Conservation (phyloP, 1,284 basidiomycete species). For the Gastroboletus turbinatus region DNA sequence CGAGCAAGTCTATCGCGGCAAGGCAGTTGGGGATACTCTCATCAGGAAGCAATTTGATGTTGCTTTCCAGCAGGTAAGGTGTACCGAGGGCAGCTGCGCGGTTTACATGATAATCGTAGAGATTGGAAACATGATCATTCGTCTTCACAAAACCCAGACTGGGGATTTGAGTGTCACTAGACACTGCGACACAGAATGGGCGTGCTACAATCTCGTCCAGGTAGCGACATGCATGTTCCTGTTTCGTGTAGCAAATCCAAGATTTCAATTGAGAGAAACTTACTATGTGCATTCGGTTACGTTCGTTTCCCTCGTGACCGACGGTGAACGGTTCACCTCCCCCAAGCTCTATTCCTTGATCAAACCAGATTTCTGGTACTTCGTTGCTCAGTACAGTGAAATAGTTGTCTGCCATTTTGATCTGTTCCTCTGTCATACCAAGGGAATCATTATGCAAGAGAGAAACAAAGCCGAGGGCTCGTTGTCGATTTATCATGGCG, state of each 20-base stretch:
- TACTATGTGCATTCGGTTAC: conserved; percentile 61
- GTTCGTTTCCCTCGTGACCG: conserved; percentile 53
- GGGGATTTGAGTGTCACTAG: background rate
- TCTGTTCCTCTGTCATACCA: conserved; percentile 48
- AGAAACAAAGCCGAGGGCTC: conserved; percentile 47
- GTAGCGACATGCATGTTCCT: conserved; percentile 30
- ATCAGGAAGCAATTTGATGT: conserved; percentile 47
- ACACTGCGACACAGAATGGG: background rate
- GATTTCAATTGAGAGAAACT: conserved; percentile 27
- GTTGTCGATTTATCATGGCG: conserved; percentile 47
- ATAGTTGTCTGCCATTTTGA: conserved; percentile 71
- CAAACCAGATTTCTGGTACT: conserved; percentile 55
- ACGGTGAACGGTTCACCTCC: conserved; percentile 64
- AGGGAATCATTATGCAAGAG: conserved; percentile 43
- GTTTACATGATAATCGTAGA: conserved; percentile 12
- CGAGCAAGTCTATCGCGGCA: conserved; percentile 41
- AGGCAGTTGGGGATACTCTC: conserved; percentile 24
- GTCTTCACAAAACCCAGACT: conserved; percentile 15
- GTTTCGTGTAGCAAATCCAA: background rate
- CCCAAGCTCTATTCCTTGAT: conserved; percentile 58
- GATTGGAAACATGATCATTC: background rate
- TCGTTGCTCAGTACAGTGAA: conserved; percentile 57
- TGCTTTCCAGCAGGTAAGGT: conserved; percentile 54
- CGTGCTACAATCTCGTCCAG: conserved; percentile 23
- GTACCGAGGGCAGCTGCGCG: conserved; percentile 47